These are phyloP conservation scores for Spathaspora arborariae DNA, from an alignment of 805 yeast species.

Conservation along the genomic window DNA sequence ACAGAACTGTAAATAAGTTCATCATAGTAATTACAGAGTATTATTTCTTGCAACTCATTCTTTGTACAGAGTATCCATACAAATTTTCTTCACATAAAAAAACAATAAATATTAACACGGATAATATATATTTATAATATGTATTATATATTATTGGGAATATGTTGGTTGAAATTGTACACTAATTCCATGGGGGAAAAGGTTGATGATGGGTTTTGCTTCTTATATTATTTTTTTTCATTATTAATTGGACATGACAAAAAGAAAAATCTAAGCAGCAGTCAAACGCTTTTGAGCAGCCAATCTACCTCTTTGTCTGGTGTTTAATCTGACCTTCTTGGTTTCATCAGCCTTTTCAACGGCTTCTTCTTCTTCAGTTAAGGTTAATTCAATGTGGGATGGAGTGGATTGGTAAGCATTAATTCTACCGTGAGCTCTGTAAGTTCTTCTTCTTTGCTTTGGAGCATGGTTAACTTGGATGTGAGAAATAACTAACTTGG, in stretches of 20 bases:
- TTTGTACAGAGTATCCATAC: too few relatives aligned
- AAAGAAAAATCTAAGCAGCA: conserved; percentile 38
- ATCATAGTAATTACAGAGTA: too few relatives aligned
- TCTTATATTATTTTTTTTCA: conserved; percentile 1
- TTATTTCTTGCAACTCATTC: too few relatives aligned
- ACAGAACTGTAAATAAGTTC: too few relatives aligned
- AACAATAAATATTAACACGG: conserved; percentile 1
- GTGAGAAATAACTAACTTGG: conserved; percentile 93
- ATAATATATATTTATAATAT: conserved; percentile 5
- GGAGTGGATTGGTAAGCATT: conserved; percentile 99
- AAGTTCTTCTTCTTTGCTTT: conserved; percentile 99
- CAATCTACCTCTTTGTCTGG: conserved; percentile 91
- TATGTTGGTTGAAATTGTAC: neutral
- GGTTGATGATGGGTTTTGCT: conserved; percentile 1
- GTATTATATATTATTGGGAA: conserved; percentile 3
- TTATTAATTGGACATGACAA: conserved; percentile 4
- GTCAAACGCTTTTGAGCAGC: conserved; percentile 84
- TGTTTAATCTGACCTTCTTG: conserved; percentile 65
- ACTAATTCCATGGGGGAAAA: neutral
- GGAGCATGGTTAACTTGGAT: conserved; percentile 99
- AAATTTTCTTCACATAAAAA: neutral
- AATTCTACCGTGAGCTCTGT: conserved; percentile 99
- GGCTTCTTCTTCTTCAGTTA: conserved; percentile 92
- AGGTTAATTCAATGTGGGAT: conserved; percentile 96
- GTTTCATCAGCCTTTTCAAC: conserved; percentile 86